Base-by-base conservation (phyloP, 176 grass and related monocot genomes). In the Aegilops sharonensis region DNA sequence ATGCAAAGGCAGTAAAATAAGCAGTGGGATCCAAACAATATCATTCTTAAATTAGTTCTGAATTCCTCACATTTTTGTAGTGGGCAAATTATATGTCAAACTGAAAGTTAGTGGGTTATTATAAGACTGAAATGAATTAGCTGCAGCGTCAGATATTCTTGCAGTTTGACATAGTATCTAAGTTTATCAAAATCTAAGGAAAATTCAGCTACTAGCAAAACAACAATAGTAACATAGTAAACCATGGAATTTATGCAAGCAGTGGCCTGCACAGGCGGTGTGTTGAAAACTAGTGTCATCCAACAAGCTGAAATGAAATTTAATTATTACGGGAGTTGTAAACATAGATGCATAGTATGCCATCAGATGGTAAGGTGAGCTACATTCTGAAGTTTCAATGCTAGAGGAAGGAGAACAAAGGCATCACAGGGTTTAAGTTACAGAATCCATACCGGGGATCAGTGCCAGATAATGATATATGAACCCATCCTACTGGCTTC, bases 401-500 rank as follows among this genome's bases (percentile, higher is more conserved):
- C 69, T 18, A 42, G 39, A 45, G 6, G 39, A 48, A 75, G 42
- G 11, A 15, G 48, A 27, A 48, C 4, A 29, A 75, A 75, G 72
- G 40, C 23, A 75, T 15, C 40, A 3, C 0, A 48, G 40, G 12
- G 62, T 50, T 78, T 34, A 77, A 18, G 50, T 54, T 75, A 42
- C 23, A 62, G 62, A 70, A 75, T 70, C 18, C 81, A 72, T 91
- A 98, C 96, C 93, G 83, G 14, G 96, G 96, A 85, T 98, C 93
- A 57, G 88, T 74, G 43, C 93, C 92, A 29, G 96, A 98, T 64
- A 98, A 78, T 82, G 93, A 91, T 78, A 98, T 77, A 84, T 98
- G 93, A 32, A 98, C 92, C 93, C 97, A 98, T 72, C 97, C 97
- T 83, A 91, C 84, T 63, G 97, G 97, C 80, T 95, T 95, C 18